Percentiles rank a stretch among this genome's conserved stretches.
These are phyloP conservation scores for Alternaria sp. DNA, from an alignment of 2,329 filamentous ascomycete species.

Conservation along the genomic window DNA sequence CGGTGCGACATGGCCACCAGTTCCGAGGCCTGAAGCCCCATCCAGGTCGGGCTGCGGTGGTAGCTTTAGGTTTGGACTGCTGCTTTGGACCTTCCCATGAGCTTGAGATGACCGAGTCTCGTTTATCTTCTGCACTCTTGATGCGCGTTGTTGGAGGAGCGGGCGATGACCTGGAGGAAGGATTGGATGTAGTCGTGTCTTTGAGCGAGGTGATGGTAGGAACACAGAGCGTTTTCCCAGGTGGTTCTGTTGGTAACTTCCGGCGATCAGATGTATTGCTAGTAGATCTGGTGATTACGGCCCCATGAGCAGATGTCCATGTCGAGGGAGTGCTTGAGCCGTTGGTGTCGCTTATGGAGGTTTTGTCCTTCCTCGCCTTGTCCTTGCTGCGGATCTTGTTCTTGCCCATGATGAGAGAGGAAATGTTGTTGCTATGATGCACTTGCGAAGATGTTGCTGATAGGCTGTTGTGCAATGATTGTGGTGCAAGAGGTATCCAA, in stretches of 20 bases:
- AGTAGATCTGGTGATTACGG: neutral
- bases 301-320: neutral
- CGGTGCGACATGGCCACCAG: slow-evolving; percentile 35
- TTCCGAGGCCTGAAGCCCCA: neutral
- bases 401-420: slow-evolving; percentile 27
- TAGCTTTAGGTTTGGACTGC: neutral
- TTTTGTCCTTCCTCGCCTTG: slow-evolving; percentile 2
- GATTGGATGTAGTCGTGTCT: neutral
- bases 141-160: neutral
- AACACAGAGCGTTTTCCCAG: neutral
- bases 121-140: neutral
- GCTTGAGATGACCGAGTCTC: slow-evolving; percentile 20
- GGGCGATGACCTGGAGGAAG: neutral
- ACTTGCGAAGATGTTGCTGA: slow-evolving; percentile 27
- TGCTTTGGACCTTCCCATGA: neutral
- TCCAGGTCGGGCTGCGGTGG: no score
- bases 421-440: slow-evolving; percentile 32
- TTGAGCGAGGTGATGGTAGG: neutral
- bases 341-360: neutral
- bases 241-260: neutral
- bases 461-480: slow-evolving; percentile 31
- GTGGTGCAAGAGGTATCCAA: slow-evolving; percentile 14
- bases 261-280: neutral
- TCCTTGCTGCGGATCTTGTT: slow-evolving; percentile 8
- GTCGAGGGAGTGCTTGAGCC: neutral